Base-by-base conservation (phyloP, 1,284 basidiomycete species). In the Apiotrichum domesticum region DNA sequence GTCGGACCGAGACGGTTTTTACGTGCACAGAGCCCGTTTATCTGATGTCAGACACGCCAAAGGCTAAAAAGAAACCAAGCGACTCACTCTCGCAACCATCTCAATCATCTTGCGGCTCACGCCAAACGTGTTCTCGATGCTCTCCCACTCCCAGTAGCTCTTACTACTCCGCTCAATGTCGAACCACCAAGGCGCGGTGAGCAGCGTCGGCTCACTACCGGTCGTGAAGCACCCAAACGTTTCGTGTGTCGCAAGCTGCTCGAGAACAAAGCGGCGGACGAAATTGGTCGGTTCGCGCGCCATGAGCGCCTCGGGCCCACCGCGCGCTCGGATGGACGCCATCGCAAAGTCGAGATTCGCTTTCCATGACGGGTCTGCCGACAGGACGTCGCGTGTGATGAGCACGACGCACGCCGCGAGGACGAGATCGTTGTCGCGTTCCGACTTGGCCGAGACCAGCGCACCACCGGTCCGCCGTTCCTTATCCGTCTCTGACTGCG, bases 201-300 rank as follows among this genome's bases (percentile, higher is more conserved):
- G 51, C 33, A 65, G 44, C 11, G 49, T 46, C 13, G 64, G 64
- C 49, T 63, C 62, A 44, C 52, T 41, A 35, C 57, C 56, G 6
- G 59, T 65, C 37, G 56, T 53, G 40, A 63, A 63, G 32, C 56
- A 59, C 21, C 57, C 54, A 32, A 65, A 63, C 21, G 61, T 47
- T 29, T 65, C 62, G 47, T 63, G 57, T 3, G 58, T 51, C 2
- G 62, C 55, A 2, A 65, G 39, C 41, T 74, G 55, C 48, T 65
- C 64, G 14, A 65, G 42, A 14, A 62, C 35, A 43, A 61, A 65
- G 15, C 62, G 56, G 35, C 59, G 43, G 14, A 56, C 57, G 32
- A 61, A 61, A 35, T 49, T 57, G 10, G 50, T 21, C 14, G 51
- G 42, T 46, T 54, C 52, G 32, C 45, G 42, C 10, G 41, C 35